Percentiles rank a stretch among this genome's conserved stretches.
Evolutionary conservation across 768 basidiomycete species (phyloP).

Genomic region (Royoungia palumana): DNA sequence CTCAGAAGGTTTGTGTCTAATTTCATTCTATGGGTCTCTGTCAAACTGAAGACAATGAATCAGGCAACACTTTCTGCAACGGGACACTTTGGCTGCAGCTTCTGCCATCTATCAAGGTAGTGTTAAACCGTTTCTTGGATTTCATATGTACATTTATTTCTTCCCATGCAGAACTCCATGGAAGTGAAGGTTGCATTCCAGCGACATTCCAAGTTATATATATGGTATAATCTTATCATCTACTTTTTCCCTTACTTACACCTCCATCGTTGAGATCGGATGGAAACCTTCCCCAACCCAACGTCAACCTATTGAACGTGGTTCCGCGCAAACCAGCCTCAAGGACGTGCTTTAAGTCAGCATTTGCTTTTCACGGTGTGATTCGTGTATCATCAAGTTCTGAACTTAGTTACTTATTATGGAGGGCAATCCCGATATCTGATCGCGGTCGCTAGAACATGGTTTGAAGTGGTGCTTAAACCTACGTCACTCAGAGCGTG

Average conservation of each 20-base stretch:
- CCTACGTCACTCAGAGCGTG: no score
- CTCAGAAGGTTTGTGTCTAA: conserved; percentile 60
- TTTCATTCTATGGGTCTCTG: not conserved
- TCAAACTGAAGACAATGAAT: not conserved
- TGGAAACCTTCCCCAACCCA: conserved; percentile 76
- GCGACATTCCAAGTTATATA: conserved; percentile 97
- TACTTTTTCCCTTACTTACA: not conserved
- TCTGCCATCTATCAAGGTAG: conserved; percentile 91
- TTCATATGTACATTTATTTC: not conserved
- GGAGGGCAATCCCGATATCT: not conserved
- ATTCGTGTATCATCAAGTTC: not conserved
- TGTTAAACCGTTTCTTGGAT: conserved; percentile 6
- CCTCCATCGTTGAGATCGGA: conserved; percentile 55
- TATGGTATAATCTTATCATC: conserved; percentile 52
- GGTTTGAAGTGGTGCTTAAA: no score
- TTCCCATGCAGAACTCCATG: conserved; percentile 66
- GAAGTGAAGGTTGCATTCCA: conserved; percentile 74
- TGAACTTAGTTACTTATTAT: not conserved
- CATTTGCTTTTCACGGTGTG: not conserved
- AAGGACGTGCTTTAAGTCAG: conserved; percentile 51
- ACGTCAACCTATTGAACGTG: conserved; percentile 62
- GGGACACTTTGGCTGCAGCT: conserved; percentile 88
- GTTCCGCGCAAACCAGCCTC: conserved; percentile 56
- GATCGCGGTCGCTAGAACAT: not conserved
- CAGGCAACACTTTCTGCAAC: conserved; percentile 66